Conservation (phyloP, 192 early-diverging fungal genomes). For the Backusella luteola region DNA sequence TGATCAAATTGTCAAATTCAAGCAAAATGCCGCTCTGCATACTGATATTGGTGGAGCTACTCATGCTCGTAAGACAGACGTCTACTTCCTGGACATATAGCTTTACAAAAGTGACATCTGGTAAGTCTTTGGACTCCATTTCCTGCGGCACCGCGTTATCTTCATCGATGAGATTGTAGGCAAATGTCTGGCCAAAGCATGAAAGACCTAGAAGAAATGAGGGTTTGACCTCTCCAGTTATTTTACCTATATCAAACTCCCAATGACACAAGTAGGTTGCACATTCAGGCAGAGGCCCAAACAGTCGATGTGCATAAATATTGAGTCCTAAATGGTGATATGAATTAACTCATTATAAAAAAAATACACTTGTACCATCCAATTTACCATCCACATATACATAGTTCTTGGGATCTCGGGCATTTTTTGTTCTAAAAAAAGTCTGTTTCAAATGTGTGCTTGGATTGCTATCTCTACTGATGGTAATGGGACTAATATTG, state of each 20-base stretch:
- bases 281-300: conserved; percentile 65
- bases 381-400: conserved; percentile 52
- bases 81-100: conserved; percentile 53
- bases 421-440: conserved; percentile 27
- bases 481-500: conserved; percentile 56
- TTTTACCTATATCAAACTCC: conserved; percentile 57
- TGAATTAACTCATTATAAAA: background rate
- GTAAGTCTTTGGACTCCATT: conserved; percentile 34
- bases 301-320: conserved; percentile 63
- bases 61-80: conserved; percentile 56
- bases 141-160: conserved; percentile 63
- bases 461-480: conserved; percentile 39
- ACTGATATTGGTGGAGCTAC: conserved; percentile 47
- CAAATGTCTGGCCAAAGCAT: conserved; percentile 56
- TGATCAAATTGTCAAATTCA: conserved; percentile 65
- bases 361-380: background rate
- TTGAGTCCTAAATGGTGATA: conserved; percentile 38
- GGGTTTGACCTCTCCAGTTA: conserved; percentile 66
- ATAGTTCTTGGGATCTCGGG: conserved; percentile 43
- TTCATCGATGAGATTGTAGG: conserved; percentile 62
- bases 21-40: conserved; percentile 59
- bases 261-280: conserved; percentile 69
- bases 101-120: conserved; percentile 65
- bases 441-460: conserved; percentile 22
- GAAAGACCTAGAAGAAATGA: conserved; percentile 53